A percentile compares a stretch with the other conserved stretches of the same genome.
Evolutionary conservation across 352 stramenopile genomes (phyloP).

Genomic region (Phytopythium cucurbitacearum): DNA sequence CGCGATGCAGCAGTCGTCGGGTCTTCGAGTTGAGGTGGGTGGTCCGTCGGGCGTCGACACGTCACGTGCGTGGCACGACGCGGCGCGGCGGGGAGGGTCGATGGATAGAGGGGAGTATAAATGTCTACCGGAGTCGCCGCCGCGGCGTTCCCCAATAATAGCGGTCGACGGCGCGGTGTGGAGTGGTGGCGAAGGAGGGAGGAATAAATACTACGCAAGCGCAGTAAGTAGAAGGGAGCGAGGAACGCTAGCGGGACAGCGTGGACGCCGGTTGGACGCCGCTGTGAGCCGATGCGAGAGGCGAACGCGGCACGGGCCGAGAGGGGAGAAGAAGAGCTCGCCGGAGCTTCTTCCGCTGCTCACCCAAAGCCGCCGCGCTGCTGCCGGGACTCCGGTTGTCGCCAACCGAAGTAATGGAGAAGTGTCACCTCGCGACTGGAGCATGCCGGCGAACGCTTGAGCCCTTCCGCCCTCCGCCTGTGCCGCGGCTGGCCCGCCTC

Average conservation of each 20-base stretch:
- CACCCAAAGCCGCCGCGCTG: no score
- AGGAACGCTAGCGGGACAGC: neutral
- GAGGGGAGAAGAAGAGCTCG: neutral
- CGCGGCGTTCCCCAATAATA: slow-evolving; percentile 1
- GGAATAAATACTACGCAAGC: slow-evolving; percentile 21
- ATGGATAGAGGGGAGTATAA: neutral
- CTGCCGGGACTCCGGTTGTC: slow-evolving; percentile 14
- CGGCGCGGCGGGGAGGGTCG: neutral
- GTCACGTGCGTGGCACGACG: neutral
- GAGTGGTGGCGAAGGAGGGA: neutral
- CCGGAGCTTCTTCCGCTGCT: neutral
- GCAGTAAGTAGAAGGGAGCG: slow-evolving; percentile 14
- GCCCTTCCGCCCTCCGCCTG: no score
- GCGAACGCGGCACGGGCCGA: no score
- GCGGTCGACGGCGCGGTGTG: neutral
- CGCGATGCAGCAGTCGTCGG: no score
- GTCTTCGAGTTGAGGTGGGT: neutral
- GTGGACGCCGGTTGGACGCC: no score
- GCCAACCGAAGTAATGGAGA: slow-evolving; percentile 23
- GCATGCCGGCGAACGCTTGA: no score
- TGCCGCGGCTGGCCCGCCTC: no score
- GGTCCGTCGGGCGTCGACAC: neutral
- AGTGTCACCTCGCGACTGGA: slow-evolving; percentile 5
- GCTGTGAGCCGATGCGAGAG: no score
- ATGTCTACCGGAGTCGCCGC: neutral